phyloP scores from a whole-genome alignment of 805 yeast genomes.

The Jamesozyma spencerorum region DNA sequence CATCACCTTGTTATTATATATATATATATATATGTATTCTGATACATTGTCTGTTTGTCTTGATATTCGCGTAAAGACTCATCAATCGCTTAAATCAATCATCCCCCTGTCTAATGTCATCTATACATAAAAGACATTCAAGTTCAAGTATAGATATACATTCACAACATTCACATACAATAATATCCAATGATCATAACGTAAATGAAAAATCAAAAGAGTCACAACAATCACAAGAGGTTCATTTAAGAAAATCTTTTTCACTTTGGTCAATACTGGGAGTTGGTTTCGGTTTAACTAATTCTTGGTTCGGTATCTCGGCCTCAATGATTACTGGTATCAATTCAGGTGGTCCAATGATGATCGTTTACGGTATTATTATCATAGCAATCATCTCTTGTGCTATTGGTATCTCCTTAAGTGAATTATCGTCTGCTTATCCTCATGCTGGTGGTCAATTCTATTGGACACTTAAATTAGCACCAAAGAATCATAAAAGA shows the following conservation, averaged over 20 bases:
- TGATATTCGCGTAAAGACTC: too few species aligned
- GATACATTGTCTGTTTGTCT: too few species aligned
- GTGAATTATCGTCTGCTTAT: constrained; percentile 48
- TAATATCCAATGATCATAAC: too few species aligned
- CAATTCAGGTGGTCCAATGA: constrained; percentile 51
- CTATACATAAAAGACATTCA: background rate
- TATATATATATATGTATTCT: too few species aligned
- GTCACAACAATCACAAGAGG: constrained; percentile 12
- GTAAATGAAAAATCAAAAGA: too few species aligned
- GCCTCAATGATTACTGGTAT: constrained; percentile 50
- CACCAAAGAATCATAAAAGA: constrained; percentile 36
- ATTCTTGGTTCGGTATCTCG: constrained; percentile 59
- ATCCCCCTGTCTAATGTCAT: background rate
- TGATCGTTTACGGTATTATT: constrained; percentile 49
- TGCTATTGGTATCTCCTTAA: constrained; percentile 42
- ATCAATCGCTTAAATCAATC: background rate
- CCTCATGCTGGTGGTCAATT: constrained; percentile 62
- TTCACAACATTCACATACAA: too few species aligned
- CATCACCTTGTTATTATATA: too few species aligned
- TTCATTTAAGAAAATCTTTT: constrained; percentile 34
- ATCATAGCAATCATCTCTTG: constrained; percentile 42
- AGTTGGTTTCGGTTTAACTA: constrained; percentile 54
- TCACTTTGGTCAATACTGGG: constrained; percentile 45
- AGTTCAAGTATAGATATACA: background rate
- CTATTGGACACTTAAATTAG: constrained; percentile 49